phyloP scores from a whole-genome alignment of 306 rosid genomes.

The Crotalaria pallida region DNA sequence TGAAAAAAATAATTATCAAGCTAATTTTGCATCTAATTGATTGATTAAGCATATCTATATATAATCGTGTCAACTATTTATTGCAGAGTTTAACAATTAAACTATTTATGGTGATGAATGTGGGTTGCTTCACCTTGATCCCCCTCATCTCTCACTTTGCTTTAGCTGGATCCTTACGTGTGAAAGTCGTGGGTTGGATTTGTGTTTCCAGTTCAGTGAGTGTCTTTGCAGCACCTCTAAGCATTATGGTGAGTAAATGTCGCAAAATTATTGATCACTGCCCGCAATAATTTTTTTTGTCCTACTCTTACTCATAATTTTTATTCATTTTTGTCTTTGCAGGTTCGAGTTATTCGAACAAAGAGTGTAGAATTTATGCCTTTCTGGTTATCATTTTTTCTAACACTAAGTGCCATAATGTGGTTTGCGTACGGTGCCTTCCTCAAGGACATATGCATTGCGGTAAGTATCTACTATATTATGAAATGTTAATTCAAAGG shows the following conservation, averaged over 20 bases:
- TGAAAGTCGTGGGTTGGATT: constrained; percentile 70
- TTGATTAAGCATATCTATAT: neutral
- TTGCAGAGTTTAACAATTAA: constrained; percentile 46
- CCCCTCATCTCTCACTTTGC: constrained; percentile 29
- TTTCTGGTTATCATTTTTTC: constrained; percentile 55
- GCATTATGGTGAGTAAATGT: constrained; percentile 56
- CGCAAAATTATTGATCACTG: neutral
- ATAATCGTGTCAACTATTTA: neutral
- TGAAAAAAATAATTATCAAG: neutral
- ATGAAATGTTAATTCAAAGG: too few species aligned
- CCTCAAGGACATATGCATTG: constrained; percentile 55
- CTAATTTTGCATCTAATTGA: too few species aligned
- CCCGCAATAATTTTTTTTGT: neutral
- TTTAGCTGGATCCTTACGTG: constrained; percentile 19
- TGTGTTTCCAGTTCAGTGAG: constrained; percentile 45
- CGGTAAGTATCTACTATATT: constrained; percentile 39
- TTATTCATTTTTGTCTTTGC: neutral
- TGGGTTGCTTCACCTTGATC: constrained; percentile 43
- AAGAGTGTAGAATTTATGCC: constrained; percentile 83
- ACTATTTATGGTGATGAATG: constrained; percentile 44
- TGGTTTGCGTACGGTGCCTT: constrained; percentile 74
- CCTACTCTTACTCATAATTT: neutral
- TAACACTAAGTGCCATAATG: constrained; percentile 70
- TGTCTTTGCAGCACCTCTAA: constrained; percentile 79
- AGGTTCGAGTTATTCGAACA: constrained; percentile 44